Base-by-base conservation (phyloP, 805 yeast species). In the Candida schatavii region DNA sequence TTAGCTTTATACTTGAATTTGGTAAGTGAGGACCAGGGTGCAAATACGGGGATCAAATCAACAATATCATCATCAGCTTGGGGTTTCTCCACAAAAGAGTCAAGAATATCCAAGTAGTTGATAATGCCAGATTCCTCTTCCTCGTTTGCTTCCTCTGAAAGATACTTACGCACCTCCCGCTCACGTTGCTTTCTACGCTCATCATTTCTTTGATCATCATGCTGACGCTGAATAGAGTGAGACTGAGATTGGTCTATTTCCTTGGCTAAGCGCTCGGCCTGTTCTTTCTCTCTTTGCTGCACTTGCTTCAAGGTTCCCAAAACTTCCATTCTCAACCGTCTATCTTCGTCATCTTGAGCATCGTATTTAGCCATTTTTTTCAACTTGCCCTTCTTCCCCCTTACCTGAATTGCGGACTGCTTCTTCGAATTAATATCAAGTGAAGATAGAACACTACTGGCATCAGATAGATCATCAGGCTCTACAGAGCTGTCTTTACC, bases 331-430 rank as follows among this genome's bases (percentile, higher is more conserved):
- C 95, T 74, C 43, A 83, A 52, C 35, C 64, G 54, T 42, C 89
- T 76, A 53, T 91, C 98, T 43, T 86, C 93, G 40, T 88, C 97
- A 58, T 91, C 98, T 63, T 91, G 98, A 45, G 85, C 89, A 3
- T 82, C 88, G 55, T 91, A 91, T 56, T 90, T 91, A 31, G 83
- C 83, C 42, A 88, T 85, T 56, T 87, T 89, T 70, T 85, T 88
- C 62, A 85, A 55, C 56, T 89, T 89, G 30, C 85, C 84, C 55
- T 84, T 88, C 62, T 85, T 88, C 37, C 98, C 97, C 53, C 97
- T 78, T 5, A 83, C 81, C 29, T 68, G 73, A 14, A 70, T 71
- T 15, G 29, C 22, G 6, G 35, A 26, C 11, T 33, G 29, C 22
- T 47, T 46, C 18, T 15, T 14, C 15, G 35, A 11, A 5, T 13